phyloP scores from a whole-genome alignment of 805 yeast species.

The Myxozyma lipomycoides region DNA sequence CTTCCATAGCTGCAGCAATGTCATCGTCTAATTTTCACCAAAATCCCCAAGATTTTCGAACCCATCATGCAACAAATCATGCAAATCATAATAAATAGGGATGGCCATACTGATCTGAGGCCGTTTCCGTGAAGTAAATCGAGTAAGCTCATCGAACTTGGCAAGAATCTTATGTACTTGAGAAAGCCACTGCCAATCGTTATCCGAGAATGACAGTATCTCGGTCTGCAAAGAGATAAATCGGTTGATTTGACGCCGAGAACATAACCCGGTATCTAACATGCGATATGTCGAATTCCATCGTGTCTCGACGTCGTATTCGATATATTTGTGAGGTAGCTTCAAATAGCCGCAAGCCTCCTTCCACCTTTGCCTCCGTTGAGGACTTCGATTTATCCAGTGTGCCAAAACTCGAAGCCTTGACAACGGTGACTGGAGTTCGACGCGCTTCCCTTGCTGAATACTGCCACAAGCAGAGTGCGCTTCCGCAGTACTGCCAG shows the following conservation, averaged over 20 bases:
- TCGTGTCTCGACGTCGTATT: slow-evolving; percentile 3
- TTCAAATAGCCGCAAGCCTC: background rate
- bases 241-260: background rate
- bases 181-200: slow-evolving; percentile 1
- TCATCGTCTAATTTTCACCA: background rate
- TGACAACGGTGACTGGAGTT: background rate
- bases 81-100: background rate
- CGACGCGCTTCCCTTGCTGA: too few relatives aligned
- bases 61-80: slow-evolving; percentile 1
- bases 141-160: slow-evolving; percentile 2
- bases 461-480: slow-evolving; percentile 1
- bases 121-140: background rate
- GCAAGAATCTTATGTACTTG: too few relatives aligned
- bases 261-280: background rate
- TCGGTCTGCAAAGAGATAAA: background rate
- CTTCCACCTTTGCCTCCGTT: slow-evolving; percentile 4
- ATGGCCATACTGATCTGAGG: background rate
- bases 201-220: background rate
- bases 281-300: slow-evolving; percentile 3
- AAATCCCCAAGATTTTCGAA: too few relatives aligned
- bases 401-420: slow-evolving; percentile 1
- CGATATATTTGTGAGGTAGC: background rate
- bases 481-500: background rate
- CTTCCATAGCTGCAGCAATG: slow-evolving; percentile 3
- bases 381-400: background rate